Conservation (phyloP, 2,329 filamentous ascomycete species). For the Ambrosiella beaveri region DNA sequence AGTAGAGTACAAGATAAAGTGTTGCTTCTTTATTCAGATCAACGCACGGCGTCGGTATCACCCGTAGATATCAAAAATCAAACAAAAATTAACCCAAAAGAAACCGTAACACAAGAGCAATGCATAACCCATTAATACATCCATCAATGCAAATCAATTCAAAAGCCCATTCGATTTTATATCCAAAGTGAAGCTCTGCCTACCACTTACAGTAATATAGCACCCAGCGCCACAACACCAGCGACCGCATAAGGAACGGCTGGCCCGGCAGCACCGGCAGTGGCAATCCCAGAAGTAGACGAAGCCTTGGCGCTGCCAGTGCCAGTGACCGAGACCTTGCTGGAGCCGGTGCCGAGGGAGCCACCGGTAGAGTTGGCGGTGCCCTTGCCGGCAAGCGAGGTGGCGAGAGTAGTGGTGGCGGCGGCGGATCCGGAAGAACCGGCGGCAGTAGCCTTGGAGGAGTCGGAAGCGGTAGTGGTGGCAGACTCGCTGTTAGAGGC, state of each 20-base stretch:
- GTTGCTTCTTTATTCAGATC: neutral
- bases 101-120: neutral
- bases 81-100: neutral
- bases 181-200: neutral
- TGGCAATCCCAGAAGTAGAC: neutral
- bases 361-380: neutral
- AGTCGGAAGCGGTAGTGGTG: neutral
- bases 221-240: slow-evolving; percentile 9
- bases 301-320: neutral
- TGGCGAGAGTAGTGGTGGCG: neutral
- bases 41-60: neutral
- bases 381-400: neutral
- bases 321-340: neutral
- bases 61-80: neutral
- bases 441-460: neutral
- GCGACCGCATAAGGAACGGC: slow-evolving; percentile 6
- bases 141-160: neutral
- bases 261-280: slow-evolving; percentile 1
- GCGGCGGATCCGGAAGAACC: neutral
- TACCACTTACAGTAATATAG: slow-evolving; percentile 8
- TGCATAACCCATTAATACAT: neutral
- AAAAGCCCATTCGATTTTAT: neutral
- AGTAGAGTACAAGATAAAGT: neutral
- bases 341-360: neutral
- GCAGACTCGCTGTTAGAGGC: neutral